A percentile compares a stretch with the other conserved stretches of the same genome.
These are phyloP conservation scores for Amanita thiersii DNA, from an alignment of 768 basidiomycete species.

Conservation along the genomic window DNA sequence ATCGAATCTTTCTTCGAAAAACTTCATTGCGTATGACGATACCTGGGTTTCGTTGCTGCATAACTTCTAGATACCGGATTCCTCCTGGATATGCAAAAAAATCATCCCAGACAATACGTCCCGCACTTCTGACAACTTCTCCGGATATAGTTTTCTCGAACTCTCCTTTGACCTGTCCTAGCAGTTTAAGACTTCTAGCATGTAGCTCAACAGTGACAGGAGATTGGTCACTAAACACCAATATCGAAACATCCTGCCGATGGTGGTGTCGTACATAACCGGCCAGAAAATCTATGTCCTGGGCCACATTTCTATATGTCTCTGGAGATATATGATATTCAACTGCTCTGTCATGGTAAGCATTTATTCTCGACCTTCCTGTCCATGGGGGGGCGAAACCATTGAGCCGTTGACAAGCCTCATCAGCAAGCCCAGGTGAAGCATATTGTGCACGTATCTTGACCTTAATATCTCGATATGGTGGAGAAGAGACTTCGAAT, in stretches of 20 bases:
- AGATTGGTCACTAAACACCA: slow-evolving; percentile 13
- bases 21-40: slow-evolving; percentile 37
- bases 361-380: slow-evolving; percentile 38
- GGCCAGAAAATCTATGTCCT: slow-evolving; percentile 40
- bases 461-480: slow-evolving; percentile 40
- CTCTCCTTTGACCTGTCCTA: slow-evolving; percentile 50
- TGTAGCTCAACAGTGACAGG: slow-evolving; percentile 37
- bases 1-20: slow-evolving; percentile 33
- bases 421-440: slow-evolving; percentile 41
- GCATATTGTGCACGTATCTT: slow-evolving; percentile 51
- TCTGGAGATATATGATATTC: slow-evolving; percentile 30
- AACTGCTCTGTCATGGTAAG: slow-evolving; percentile 47
- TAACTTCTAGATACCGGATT: slow-evolving; percentile 29
- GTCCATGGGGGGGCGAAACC: slow-evolving; percentile 33
- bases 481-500: slow-evolving; percentile 42
- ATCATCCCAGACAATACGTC: slow-evolving; percentile 54
- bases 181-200: slow-evolving; percentile 37
- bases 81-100: slow-evolving; percentile 46
- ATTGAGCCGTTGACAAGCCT: slow-evolving; percentile 41
- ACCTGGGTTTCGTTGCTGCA: slow-evolving; percentile 29
- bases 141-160: slow-evolving; percentile 59
- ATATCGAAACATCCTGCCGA: slow-evolving; percentile 18
- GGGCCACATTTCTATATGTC: slow-evolving; percentile 29
- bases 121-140: slow-evolving; percentile 44
- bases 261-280: slow-evolving; percentile 23